phyloP scores from a whole-genome alignment of 2,329 filamentous ascomycete species.

The Talaromyces sp. region DNA sequence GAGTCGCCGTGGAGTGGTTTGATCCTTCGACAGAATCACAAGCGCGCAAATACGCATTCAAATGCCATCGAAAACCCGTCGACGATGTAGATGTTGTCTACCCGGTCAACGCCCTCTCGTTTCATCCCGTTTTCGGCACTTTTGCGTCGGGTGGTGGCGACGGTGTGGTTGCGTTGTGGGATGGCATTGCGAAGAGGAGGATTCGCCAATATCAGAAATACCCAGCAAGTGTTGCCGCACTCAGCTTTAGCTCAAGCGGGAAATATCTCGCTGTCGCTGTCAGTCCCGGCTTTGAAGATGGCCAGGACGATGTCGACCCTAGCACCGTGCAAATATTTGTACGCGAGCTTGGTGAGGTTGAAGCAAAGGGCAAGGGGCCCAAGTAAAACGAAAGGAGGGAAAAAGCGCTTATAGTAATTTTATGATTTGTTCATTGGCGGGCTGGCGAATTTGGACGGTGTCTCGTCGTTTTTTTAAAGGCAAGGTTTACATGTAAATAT shows the following conservation, averaged over 20 bases:
- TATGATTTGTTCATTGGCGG: slow-evolving; percentile 9
- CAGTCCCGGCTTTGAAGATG: slow-evolving; percentile 84
- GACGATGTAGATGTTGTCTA: slow-evolving; percentile 76
- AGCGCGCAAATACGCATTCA: slow-evolving; percentile 95
- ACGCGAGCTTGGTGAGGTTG: slow-evolving; percentile 77
- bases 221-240: slow-evolving; percentile 68
- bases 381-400: slow-evolving; percentile 45
- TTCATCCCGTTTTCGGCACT: slow-evolving; percentile 76
- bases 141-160: slow-evolving; percentile 89
- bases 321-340: slow-evolving; percentile 74
- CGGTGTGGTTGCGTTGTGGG: slow-evolving; percentile 88
- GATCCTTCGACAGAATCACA: slow-evolving; percentile 83
- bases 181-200: slow-evolving; percentile 82
- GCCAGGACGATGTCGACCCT: slow-evolving; percentile 69
- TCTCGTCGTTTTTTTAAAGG: not conserved
- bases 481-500: not conserved
- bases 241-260: slow-evolving; percentile 74
- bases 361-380: slow-evolving; percentile 78
- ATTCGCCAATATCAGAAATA: slow-evolving; percentile 87
- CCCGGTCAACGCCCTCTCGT: slow-evolving; percentile 83
- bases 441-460: slow-evolving; percentile 1
- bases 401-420: not conserved
- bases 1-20: slow-evolving; percentile 97
- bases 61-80: slow-evolving; percentile 80
- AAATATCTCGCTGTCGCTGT: slow-evolving; percentile 73